A percentile compares a stretch with the other conserved stretches of the same genome.
These are phyloP conservation scores for Russula virescens DNA, from an alignment of 768 basidiomycete genomes.

Conservation along the genomic window DNA sequence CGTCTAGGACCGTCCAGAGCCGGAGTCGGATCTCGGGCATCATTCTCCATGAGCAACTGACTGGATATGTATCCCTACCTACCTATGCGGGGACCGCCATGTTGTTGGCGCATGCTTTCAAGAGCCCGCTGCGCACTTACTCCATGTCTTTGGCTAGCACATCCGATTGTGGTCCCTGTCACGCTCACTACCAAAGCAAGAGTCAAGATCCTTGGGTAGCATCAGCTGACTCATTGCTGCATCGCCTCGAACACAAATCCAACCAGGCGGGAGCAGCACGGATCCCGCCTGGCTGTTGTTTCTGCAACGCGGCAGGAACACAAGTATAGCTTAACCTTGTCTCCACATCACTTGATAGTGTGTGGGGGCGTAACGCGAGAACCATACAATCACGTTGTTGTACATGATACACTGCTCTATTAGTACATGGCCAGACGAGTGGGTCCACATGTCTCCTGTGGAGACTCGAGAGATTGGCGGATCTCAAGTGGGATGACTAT, in stretches of 20 bases:
- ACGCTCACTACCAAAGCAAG: neutral
- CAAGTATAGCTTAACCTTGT: neutral
- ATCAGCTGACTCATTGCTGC: neutral
- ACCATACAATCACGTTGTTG: neutral
- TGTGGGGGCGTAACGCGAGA: neutral
- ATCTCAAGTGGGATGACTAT: neutral
- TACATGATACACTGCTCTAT: neutral
- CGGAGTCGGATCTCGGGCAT: neutral
- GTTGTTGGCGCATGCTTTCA: neutral
- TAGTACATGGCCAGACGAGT: neutral
- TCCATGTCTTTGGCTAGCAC: neutral
- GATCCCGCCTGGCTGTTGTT: neutral
- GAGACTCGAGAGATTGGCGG: neutral
- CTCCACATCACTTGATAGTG: slow-evolving; percentile 5
- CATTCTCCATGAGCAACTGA: neutral
- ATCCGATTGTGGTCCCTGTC: neutral
- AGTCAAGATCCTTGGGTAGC: neutral
- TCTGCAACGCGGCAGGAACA: neutral
- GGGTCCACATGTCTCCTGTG: neutral
- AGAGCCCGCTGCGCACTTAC: neutral
- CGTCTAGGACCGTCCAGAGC: neutral
- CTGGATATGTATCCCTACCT: neutral
- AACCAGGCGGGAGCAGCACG: neutral
- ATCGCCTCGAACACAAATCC: neutral
- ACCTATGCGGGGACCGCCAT: neutral